Evolutionary conservation across 257 asterid genomes (phyloP).

Genomic region (Solanum pinnatisectum): DNA sequence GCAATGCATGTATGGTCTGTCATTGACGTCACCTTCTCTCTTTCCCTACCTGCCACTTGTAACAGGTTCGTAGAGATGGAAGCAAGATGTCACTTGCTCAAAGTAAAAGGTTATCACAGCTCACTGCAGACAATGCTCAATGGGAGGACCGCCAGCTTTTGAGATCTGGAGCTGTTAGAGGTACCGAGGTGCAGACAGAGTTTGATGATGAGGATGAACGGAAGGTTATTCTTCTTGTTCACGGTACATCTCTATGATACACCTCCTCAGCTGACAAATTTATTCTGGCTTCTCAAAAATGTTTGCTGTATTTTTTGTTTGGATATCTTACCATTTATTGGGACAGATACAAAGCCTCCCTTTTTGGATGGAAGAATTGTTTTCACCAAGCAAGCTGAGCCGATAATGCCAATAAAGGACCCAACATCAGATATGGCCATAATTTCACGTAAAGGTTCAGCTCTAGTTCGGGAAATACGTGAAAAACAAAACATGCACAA

Average conservation of each 20-base stretch:
- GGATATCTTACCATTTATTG: slow-evolving; percentile 11
- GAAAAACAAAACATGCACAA: slow-evolving; percentile 89
- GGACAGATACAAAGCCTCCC: slow-evolving; percentile 92
- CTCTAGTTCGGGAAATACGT: slow-evolving; percentile 77
- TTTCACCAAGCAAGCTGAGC: slow-evolving; percentile 90
- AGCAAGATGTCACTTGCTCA: slow-evolving; percentile 92
- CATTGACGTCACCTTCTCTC: neutral
- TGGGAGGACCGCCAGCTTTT: slow-evolving; percentile 99
- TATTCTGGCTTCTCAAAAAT: neutral
- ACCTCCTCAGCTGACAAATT: neutral
- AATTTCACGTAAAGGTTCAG: slow-evolving; percentile 91
- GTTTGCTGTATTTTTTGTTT: neutral
- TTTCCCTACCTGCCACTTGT: neutral
- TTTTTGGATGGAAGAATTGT: slow-evolving; percentile 96
- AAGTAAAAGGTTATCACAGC: slow-evolving; percentile 89
- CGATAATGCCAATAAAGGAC: slow-evolving; percentile 90
- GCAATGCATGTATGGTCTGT: neutral
- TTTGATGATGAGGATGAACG: slow-evolving; percentile 96
- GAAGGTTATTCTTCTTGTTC: slow-evolving; percentile 92
- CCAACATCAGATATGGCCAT: slow-evolving; percentile 99
- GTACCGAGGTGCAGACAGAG: slow-evolving; percentile 91
- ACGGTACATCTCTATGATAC: slow-evolving; percentile 38
- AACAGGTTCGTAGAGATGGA: slow-evolving; percentile 87
- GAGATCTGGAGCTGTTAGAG: slow-evolving; percentile 96
- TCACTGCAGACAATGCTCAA: slow-evolving; percentile 97